Evolutionary conservation across 2,329 filamentous ascomycete genomes (phyloP).

Genomic region (Cercospora sp.): DNA sequence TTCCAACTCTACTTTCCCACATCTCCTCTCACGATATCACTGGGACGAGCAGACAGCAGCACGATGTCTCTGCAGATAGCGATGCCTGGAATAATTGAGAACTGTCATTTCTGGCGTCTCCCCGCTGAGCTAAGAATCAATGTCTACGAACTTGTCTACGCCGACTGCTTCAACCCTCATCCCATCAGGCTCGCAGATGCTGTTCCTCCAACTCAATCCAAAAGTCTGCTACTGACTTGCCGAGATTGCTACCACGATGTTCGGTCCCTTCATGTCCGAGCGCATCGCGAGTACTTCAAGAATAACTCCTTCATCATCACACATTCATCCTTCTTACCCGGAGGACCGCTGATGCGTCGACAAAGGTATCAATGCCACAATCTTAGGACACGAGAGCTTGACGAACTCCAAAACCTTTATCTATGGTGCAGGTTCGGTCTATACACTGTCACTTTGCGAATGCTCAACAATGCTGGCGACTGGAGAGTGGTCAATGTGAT

Average conservation of each 20-base stretch:
- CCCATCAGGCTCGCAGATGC: background rate
- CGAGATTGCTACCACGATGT: background rate
- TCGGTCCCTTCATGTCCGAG: background rate
- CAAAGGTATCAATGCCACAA: background rate
- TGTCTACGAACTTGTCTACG: background rate
- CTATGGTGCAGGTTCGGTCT: background rate
- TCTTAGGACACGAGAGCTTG: background rate
- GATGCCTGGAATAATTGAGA: too few species aligned
- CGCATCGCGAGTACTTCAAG: background rate
- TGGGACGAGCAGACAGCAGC: background rate
- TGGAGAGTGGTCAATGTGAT: background rate
- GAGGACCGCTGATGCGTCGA: background rate
- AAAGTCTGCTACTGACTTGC: background rate
- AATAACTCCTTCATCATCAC: background rate
- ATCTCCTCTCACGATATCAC: background rate
- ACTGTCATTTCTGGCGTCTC: background rate
- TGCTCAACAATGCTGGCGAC: background rate
- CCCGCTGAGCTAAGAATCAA: background rate
- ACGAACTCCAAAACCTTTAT: background rate
- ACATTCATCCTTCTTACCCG: background rate
- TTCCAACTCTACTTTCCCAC: background rate
- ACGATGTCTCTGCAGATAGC: background rate
- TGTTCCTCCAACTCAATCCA: background rate
- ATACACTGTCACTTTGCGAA: background rate
- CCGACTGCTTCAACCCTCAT: background rate